Evolutionary conservation across 495 filamentous ascomycete genomes (phyloP).

Genomic region (Xylaria sp.): DNA sequence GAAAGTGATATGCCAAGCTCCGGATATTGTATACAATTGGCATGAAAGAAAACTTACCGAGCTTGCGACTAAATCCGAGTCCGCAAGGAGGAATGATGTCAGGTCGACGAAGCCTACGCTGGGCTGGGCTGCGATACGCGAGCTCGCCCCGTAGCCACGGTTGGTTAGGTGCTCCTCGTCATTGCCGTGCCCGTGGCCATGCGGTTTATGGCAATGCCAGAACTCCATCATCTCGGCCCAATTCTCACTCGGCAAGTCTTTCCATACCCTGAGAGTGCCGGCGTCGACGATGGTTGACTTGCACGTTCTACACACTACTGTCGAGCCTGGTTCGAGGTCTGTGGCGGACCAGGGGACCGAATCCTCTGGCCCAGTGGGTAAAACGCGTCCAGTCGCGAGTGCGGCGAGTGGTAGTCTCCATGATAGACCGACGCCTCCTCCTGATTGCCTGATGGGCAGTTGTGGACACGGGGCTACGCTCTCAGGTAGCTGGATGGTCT

Average conservation of each 20-base stretch:
- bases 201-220: slow-evolving; percentile 98
- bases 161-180: slow-evolving; percentile 53
- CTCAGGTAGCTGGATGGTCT: slow-evolving; percentile 71
- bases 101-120: slow-evolving; percentile 81
- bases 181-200: slow-evolving; percentile 52
- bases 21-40: slow-evolving; percentile 3
- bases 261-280: slow-evolving; percentile 70
- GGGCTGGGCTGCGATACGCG: slow-evolving; percentile 65
- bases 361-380: slow-evolving; percentile 30
- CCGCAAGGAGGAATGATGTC: slow-evolving; percentile 72
- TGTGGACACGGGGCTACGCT: slow-evolving; percentile 52
- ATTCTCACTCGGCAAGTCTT: slow-evolving; percentile 92
- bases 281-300: slow-evolving; percentile 48
- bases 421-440: slow-evolving; percentile 58
- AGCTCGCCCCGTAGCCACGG: slow-evolving; percentile 80
- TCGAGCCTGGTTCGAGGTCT: slow-evolving; percentile 59
- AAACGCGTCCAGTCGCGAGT: slow-evolving; percentile 4
- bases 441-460: slow-evolving; percentile 43
- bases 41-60: slow-evolving; percentile 32
- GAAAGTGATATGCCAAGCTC: slow-evolving; percentile 19
- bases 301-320: slow-evolving; percentile 73
- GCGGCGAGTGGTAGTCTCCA: slow-evolving; percentile 70
- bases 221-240: slow-evolving; percentile 99
- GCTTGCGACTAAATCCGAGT: slow-evolving; percentile 53
- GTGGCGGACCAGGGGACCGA: slow-evolving; percentile 74